These are phyloP conservation scores for Cylindrodendrum hubeiense DNA, from an alignment of 2,329 filamentous ascomycete genomes.

Conservation along the genomic window DNA sequence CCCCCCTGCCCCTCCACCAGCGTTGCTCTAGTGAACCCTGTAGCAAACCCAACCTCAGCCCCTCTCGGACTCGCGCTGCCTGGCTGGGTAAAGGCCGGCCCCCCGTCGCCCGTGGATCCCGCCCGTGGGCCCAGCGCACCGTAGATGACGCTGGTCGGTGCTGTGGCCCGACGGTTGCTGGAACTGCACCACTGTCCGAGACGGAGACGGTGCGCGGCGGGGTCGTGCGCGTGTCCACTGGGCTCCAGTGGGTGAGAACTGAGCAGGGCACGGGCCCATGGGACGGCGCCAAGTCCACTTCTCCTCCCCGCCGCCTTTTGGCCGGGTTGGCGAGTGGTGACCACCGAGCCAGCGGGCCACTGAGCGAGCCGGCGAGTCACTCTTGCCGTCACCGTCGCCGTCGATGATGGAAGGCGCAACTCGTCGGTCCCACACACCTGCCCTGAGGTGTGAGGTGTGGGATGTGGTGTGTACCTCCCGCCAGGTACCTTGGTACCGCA, in stretches of 20 bases:
- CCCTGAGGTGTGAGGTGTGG: background rate
- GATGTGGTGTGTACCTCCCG: background rate
- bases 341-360: too few species aligned
- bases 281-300: background rate
- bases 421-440: background rate
- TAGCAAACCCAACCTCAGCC: background rate
- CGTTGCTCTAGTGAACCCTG: background rate
- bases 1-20: background rate
- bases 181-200: background rate
- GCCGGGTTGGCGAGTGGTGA: too few species aligned
- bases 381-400: background rate
- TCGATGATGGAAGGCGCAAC: background rate
- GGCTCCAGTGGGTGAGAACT: background rate
- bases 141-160: background rate
- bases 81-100: background rate
- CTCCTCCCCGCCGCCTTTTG: too few species aligned
- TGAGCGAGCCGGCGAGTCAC: background rate
- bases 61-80: background rate
- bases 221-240: background rate
- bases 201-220: background rate
- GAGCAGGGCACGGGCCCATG: background rate
- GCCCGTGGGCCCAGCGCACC: background rate
- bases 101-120: background rate
- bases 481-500: slow-evolving; percentile 2
- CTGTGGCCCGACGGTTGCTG: too few species aligned